A percentile compares a stretch with the other conserved stretches of the same genome.
phyloP scores from a whole-genome alignment of 1,139 yeast genomes.

The Hyphopichia burtonii region DNA sequence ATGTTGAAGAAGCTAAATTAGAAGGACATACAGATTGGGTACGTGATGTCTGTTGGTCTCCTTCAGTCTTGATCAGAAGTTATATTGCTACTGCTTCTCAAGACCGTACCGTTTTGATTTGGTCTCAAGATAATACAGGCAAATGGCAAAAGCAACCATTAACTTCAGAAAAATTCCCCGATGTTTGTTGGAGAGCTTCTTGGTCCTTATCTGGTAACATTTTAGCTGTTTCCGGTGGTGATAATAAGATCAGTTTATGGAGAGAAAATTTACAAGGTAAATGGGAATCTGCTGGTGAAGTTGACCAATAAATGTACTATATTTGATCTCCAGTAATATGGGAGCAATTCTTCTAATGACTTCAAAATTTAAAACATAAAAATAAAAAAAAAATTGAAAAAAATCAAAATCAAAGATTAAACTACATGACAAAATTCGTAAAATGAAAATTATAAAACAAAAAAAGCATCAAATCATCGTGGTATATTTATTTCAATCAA shows the following conservation, averaged over 20 bases:
- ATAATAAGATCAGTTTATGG: slow-evolving; percentile 94
- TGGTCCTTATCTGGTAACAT: slow-evolving; percentile 97
- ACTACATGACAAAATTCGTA: not conserved
- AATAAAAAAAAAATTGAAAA: not conserved
- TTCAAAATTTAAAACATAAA: too few species aligned
- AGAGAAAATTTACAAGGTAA: slow-evolving; percentile 90
- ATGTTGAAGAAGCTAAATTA: slow-evolving; percentile 70
- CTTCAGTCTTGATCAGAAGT: slow-evolving; percentile 79
- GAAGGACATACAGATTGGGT: slow-evolving; percentile 98
- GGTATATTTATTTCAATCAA: too few species aligned
- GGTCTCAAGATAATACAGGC: slow-evolving; percentile 74
- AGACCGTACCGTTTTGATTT: slow-evolving; percentile 89
- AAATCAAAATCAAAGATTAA: not conserved
- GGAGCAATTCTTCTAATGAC: too few species aligned
- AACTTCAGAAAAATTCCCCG: slow-evolving; percentile 83
- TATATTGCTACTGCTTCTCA: slow-evolving; percentile 98
- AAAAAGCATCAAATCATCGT: not conserved
- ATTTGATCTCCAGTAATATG: too few species aligned
- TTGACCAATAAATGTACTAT: slow-evolving; percentile 56
- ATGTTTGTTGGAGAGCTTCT: slow-evolving; percentile 97
- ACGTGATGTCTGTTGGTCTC: slow-evolving; percentile 98
- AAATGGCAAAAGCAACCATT: slow-evolving; percentile 81
- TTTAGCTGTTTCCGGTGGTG: slow-evolving; percentile 94
- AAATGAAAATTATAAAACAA: not conserved
- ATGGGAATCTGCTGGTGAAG: slow-evolving; percentile 97